Evolutionary conservation across 23 red algal species (phyloP).

Genomic region (Chondrus crispus): DNA sequence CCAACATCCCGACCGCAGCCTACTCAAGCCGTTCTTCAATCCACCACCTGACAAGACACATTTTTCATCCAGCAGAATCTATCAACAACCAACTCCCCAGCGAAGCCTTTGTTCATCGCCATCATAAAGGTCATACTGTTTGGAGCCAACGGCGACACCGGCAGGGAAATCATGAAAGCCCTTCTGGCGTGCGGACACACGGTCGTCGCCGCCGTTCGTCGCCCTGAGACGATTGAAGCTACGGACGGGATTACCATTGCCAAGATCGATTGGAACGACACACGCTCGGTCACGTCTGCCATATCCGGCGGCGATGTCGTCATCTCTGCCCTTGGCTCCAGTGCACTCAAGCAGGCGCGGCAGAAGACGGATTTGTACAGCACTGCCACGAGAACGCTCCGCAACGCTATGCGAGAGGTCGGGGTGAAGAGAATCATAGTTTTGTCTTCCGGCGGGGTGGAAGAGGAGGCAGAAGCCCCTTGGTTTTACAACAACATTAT

Average conservation of each 20-base stretch:
- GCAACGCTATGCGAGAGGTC: conserved; percentile 17
- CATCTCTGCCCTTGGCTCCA: conserved; percentile 29
- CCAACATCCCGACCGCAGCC: too few relatives aligned
- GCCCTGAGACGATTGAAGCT: neutral
- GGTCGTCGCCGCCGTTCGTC: conserved; percentile 45
- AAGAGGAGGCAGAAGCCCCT: conserved; percentile 53
- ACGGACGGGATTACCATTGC: neutral
- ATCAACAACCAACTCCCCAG: too few relatives aligned
- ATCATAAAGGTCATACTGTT: conserved; percentile 52
- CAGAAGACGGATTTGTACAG: conserved; percentile 51
- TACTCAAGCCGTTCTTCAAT: too few relatives aligned
- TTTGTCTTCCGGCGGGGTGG: conserved; percentile 51
- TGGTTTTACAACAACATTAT: conserved; percentile 57
- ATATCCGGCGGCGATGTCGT: conserved; percentile 35
- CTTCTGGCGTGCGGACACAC: conserved; percentile 15
- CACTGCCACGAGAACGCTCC: neutral
- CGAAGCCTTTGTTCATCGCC: too few relatives aligned
- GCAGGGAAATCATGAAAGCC: conserved; percentile 38
- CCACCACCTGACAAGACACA: too few relatives aligned
- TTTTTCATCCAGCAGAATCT: too few relatives aligned
- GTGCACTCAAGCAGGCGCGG: conserved; percentile 13
- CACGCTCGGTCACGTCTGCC: neutral
- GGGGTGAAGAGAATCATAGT: conserved; percentile 48
- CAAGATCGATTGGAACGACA: conserved; percentile 42
- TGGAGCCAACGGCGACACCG: conserved; percentile 58